A percentile compares a stretch with the other conserved stretches of the same genome.
These are phyloP conservation scores for Suillus placidus DNA, from an alignment of 768 basidiomycete species.

Conservation along the genomic window DNA sequence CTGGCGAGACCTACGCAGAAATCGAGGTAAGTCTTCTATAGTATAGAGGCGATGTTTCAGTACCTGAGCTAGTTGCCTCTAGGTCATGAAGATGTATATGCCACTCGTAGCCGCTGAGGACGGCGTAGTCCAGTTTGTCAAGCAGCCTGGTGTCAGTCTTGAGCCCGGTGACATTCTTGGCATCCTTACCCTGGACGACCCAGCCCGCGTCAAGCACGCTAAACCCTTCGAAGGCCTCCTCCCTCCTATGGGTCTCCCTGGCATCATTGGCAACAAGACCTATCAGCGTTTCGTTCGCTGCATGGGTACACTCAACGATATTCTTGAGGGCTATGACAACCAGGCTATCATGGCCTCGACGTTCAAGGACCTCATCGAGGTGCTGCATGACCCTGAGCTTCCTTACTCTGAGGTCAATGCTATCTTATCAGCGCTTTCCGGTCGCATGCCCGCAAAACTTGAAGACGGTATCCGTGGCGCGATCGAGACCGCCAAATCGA, in stretches of 20 bases:
- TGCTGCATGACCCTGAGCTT: constrained; percentile 82
- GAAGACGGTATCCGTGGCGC: constrained; percentile 82
- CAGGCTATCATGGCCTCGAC: constrained; percentile 86
- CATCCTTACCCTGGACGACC: constrained; percentile 95
- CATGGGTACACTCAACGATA: constrained; percentile 80
- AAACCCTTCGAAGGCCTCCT: constrained; percentile 97
- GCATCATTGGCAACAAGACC: constrained; percentile 84
- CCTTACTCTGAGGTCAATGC: constrained; percentile 86
- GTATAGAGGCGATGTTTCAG: neutral
- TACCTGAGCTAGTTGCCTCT: constrained; percentile 7
- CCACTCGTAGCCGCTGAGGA: constrained; percentile 93
- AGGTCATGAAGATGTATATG: constrained; percentile 99
- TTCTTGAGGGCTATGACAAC: constrained; percentile 96
- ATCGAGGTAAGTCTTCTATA: constrained; percentile 70
- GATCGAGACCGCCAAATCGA: constrained; percentile 76
- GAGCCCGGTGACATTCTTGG: constrained; percentile 98
- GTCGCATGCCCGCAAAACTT: constrained; percentile 89
- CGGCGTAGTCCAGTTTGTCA: constrained; percentile 92
- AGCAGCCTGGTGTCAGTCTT: constrained; percentile 96
- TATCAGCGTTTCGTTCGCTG: constrained; percentile 83
- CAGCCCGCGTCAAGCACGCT: constrained; percentile 94
- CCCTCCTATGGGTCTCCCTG: constrained; percentile 83
- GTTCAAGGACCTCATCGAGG: constrained; percentile 82
- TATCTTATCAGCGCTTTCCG: constrained; percentile 85
- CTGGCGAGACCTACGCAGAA: constrained; percentile 96